Percentiles rank a stretch among this genome's conserved stretches.
Conservation (phyloP, 441 rosid species). For the Gossypium schwendimanii region DNA sequence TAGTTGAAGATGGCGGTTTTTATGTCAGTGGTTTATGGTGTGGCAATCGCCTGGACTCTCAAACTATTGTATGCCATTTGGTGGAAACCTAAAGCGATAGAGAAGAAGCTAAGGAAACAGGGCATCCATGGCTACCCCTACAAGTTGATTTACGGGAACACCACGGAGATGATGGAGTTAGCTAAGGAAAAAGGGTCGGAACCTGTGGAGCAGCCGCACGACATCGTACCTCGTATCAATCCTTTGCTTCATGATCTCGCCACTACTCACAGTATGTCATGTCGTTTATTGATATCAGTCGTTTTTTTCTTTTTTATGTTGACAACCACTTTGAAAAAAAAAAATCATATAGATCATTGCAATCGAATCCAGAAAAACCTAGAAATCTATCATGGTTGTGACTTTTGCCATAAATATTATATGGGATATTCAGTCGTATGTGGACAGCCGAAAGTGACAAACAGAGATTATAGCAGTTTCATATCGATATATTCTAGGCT, state of each 20-base stretch:
- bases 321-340: neutral
- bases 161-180: slow-evolving; percentile 14
- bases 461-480: neutral
- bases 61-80: slow-evolving; percentile 13
- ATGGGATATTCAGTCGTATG: neutral
- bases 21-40: neutral
- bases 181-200: neutral
- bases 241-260: slow-evolving; percentile 20
- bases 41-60: slow-evolving; percentile 16
- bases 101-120: slow-evolving; percentile 16
- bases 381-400: slow-evolving; percentile 18
- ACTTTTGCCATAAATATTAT: neutral
- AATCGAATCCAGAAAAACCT: slow-evolving; percentile 12
- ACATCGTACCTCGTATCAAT: slow-evolving; percentile 19
- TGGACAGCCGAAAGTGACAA: neutral
- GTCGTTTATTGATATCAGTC: neutral
- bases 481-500: neutral
- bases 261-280: neutral
- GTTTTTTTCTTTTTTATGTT: neutral
- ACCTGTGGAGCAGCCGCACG: slow-evolving; percentile 9
- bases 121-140: slow-evolving; percentile 19
- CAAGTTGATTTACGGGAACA: slow-evolving; percentile 12
- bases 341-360: neutral
- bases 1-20: neutral
- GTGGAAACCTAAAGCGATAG: slow-evolving; percentile 24